Evolutionary conservation across 2,329 filamentous ascomycete species (phyloP).

Genomic region (Juglanconis oblonga): DNA sequence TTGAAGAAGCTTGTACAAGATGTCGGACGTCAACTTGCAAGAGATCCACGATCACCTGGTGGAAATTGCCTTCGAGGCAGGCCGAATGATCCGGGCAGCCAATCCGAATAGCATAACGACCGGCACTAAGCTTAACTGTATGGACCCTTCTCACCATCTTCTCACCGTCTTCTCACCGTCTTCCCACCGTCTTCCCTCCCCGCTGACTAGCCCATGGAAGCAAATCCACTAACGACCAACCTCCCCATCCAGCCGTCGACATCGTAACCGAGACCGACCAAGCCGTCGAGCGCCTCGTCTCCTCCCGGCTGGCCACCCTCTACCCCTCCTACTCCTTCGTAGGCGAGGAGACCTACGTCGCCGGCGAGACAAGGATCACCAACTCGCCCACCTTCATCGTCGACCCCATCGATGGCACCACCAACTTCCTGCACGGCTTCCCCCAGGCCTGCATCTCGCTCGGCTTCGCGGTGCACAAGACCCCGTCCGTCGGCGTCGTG

Average conservation of each 20-base stretch:
- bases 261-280: slow-evolving; percentile 68
- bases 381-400: slow-evolving; percentile 72
- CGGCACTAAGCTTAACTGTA: slow-evolving; percentile 65
- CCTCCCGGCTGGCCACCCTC: slow-evolving; percentile 43
- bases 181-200: neutral
- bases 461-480: slow-evolving; percentile 62
- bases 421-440: slow-evolving; percentile 77
- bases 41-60: slow-evolving; percentile 61
- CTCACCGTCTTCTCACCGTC: slow-evolving; percentile 11
- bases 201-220: too few species aligned
- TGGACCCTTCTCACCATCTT: slow-evolving; percentile 15
- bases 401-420: slow-evolving; percentile 80
- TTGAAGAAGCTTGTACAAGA: slow-evolving; percentile 28
- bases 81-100: slow-evolving; percentile 60
- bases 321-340: slow-evolving; percentile 64
- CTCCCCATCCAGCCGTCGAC: slow-evolving; percentile 53
- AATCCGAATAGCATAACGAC: slow-evolving; percentile 56
- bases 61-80: slow-evolving; percentile 60
- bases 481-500: slow-evolving; percentile 68
- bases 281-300: slow-evolving; percentile 63
- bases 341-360: slow-evolving; percentile 74
- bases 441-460: slow-evolving; percentile 75
- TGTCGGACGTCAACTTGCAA: slow-evolving; percentile 58
- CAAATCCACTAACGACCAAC: neutral
- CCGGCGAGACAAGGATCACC: slow-evolving; percentile 59